Evolutionary conservation across 768 basidiomycete genomes (phyloP).

Genomic region (Termitomyces sp.): DNA sequence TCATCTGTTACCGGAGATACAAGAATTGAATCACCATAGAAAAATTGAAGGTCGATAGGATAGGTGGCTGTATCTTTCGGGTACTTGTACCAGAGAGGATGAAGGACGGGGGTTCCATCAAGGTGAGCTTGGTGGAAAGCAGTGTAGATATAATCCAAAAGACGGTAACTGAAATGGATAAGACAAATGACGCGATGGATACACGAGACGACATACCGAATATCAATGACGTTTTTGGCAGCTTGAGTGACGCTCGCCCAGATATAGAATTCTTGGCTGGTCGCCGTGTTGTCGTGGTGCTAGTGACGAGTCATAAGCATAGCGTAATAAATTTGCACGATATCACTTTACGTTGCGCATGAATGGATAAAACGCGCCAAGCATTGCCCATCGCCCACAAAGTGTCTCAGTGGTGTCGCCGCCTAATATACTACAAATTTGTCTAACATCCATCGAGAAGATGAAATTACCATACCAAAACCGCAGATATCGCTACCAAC

Average conservation of each 20-base stretch:
- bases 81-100: constrained; percentile 64
- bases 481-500: constrained; percentile 74
- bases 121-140: constrained; percentile 54
- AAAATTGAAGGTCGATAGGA: constrained; percentile 61
- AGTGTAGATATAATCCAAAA: constrained; percentile 70
- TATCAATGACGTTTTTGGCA: constrained; percentile 55
- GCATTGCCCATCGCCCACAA: constrained; percentile 72
- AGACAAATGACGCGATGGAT: neutral
- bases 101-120: constrained; percentile 62
- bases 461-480: constrained; percentile 35
- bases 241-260: constrained; percentile 56
- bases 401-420: constrained; percentile 62
- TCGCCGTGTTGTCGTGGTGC: constrained; percentile 51
- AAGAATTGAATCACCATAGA: constrained; percentile 63
- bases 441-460: neutral
- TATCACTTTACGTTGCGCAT: constrained; percentile 58
- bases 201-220: constrained; percentile 38
- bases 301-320: constrained; percentile 14
- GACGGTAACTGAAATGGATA: constrained; percentile 44
- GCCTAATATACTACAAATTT: constrained; percentile 23
- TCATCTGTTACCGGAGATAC: constrained; percentile 66
- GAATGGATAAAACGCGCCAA: constrained; percentile 77
- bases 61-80: constrained; percentile 57
- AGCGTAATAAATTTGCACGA: neutral
- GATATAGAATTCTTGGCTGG: constrained; percentile 63